Evolutionary conservation across 805 yeast species (phyloP), one percentile per base, ranked within the genome.

Genomic region (Pichia cabralensis): DNA sequence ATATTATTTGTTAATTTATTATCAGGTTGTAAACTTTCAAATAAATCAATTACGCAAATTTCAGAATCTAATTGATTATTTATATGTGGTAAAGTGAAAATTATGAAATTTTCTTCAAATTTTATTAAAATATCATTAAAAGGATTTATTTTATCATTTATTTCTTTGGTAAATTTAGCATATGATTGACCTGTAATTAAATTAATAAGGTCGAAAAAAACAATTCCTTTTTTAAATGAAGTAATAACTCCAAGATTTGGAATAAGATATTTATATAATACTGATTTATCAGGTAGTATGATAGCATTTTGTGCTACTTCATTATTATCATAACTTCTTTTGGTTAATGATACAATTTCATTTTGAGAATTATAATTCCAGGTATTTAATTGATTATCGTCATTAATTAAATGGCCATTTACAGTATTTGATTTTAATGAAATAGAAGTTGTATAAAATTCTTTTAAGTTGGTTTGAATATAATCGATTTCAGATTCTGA

Each of bases 41-140:
- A 92, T 26, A 92, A 55, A 52, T 92, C 96, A 47, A 84, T 61
- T 4, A 81, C 85, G 12, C 68, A 74, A 11, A 92, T 49, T 46
- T 77, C 70, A 3, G 73, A 66, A n/a, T 48, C 40, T 15, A 63
- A 52, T 15, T 20, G 14, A 9, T 78, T 77, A 3, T 52, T 52
- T 1, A 50, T 48, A 36, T 76, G 67, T 49, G 67, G 71, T 46
- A 74, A 78, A 0, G 88, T 62, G 49, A 81, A 79, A 9, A 83
- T 65, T 13, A 85, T 61, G 82, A 92, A 89, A 56, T 88, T 75
- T 51, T 89, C 97, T 31, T 85, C 92, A 54, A 75, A 69, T 1
- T 75, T 63, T 19, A 84, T 47, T 16, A 67, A 58, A 20, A 84
- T 4, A 52, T 2, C 68, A 2, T 1, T 8, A 20, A 14, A 24